phyloP scores from a whole-genome alignment of 208 protist species.

The Porcisia deanei region DNA sequence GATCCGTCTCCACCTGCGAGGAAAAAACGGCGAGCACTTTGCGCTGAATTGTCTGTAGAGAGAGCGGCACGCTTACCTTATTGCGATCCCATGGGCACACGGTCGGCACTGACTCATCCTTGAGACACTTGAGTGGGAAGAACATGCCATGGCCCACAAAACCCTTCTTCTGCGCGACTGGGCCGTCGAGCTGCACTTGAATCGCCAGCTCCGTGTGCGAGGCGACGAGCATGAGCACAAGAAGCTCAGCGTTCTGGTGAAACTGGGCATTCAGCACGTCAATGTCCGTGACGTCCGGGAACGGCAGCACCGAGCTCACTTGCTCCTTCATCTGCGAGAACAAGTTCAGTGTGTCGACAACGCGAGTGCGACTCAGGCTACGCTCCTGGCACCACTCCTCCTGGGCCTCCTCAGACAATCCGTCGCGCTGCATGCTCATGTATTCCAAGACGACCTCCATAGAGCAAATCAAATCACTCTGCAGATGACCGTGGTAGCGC shows the following conservation, averaged over 20 bases:
- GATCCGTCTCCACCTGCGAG: conserved; percentile 48
- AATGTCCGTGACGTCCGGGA: conserved; percentile 64
- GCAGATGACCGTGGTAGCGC: conserved; percentile 49
- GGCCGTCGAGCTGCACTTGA: conserved; percentile 54
- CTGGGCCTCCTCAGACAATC: conserved; percentile 76
- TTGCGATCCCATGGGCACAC: conserved; percentile 59
- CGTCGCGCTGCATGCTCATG: conserved; percentile 76
- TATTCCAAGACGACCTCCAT: conserved; percentile 70
- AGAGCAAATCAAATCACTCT: conserved; percentile 64
- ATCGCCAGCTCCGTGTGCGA: conserved; percentile 70
- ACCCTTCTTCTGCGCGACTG: conserved; percentile 44
- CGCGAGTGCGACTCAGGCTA: conserved; percentile 62
- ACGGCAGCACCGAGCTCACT: conserved; percentile 55
- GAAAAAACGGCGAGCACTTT: conserved; percentile 66
- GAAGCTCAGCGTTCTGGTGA: conserved; percentile 41
- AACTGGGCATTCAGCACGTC: conserved; percentile 63
- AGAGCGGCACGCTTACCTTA: conserved; percentile 67
- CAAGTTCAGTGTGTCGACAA: conserved; percentile 63
- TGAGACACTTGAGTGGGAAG: conserved; percentile 56
- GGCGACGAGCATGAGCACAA: conserved; percentile 53
- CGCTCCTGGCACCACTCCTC: conserved; percentile 71
- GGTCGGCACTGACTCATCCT: conserved; percentile 62
- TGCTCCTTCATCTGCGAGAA: conserved; percentile 77
- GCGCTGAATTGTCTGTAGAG: conserved; percentile 58
- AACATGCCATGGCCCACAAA: conserved; percentile 70